Evolutionary conservation across 2,329 filamentous ascomycete species (phyloP).

Genomic region (Monosporascus sp.): DNA sequence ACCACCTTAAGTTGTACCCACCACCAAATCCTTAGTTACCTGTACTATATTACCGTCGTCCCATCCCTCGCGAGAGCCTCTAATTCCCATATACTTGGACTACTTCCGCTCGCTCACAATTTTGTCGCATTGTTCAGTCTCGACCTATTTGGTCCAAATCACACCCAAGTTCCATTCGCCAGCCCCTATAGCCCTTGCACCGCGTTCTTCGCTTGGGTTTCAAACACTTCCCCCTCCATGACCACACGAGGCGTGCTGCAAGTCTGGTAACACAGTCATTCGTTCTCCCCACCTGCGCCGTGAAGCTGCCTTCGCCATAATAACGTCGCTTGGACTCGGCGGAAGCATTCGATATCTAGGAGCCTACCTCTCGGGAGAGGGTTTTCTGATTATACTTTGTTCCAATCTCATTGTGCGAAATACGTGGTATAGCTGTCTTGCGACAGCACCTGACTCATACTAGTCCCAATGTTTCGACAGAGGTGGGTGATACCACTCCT

Average conservation of each 20-base stretch:
- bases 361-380: neutral
- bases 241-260: neutral
- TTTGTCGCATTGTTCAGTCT: neutral
- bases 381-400: neutral
- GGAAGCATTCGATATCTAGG: neutral
- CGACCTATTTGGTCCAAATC: neutral
- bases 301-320: neutral
- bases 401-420: conserved; percentile 14
- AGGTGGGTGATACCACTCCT: conserved; percentile 20
- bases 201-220: neutral
- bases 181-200: neutral
- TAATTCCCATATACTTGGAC: conserved; percentile 6
- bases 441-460: conserved; percentile 20
- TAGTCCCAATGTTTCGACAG: conserved; percentile 26
- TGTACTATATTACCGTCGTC: conserved; percentile 8
- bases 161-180: neutral
- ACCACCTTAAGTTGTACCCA: conserved; percentile 6
- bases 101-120: conserved; percentile 3
- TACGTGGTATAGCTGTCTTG: conserved; percentile 21
- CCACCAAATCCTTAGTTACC: conserved; percentile 6
- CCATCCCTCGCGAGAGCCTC: conserved; percentile 6
- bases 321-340: neutral
- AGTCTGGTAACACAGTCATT: neutral
- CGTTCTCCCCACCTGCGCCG: neutral
- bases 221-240: neutral